These are phyloP conservation scores for Tricholoma terreum DNA, from an alignment of 768 basidiomycete species.

Conservation along the genomic window DNA sequence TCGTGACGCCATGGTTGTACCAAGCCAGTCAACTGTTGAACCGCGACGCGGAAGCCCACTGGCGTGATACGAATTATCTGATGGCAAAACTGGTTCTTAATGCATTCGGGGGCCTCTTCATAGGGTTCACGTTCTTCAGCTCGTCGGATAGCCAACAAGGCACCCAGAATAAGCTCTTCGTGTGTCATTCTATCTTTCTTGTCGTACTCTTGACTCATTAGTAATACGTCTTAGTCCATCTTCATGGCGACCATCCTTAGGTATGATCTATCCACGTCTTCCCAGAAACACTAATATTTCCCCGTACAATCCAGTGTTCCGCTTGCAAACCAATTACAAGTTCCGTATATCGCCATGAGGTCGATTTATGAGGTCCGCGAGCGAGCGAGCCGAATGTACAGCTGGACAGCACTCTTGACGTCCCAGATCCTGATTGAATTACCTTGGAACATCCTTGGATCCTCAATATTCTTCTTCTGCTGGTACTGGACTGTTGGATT, in stretches of 20 bases:
- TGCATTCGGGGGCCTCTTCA: constrained; percentile 51
- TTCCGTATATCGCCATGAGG: constrained; percentile 57
- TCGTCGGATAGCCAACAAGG: constrained; percentile 52
- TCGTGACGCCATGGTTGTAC: constrained; percentile 51
- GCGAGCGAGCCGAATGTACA: constrained; percentile 61
- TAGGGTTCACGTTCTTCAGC: constrained; percentile 62
- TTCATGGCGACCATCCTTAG: constrained; percentile 53
- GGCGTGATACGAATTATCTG: constrained; percentile 59
- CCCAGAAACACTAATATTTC: background rate
- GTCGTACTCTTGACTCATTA: constrained; percentile 4
- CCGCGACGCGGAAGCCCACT: constrained; percentile 46
- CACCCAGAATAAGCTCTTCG: constrained; percentile 65
- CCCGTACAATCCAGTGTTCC: constrained; percentile 33
- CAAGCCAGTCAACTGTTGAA: constrained; percentile 41
- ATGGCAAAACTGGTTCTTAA: constrained; percentile 57
- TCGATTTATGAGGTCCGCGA: constrained; percentile 67
- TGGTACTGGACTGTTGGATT: constrained; percentile 53
- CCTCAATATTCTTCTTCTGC: constrained; percentile 43
- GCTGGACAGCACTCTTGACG: constrained; percentile 56
- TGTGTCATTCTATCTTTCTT: constrained; percentile 29
- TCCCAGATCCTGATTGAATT: constrained; percentile 55
- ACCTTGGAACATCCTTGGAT: constrained; percentile 60
- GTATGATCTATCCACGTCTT: constrained; percentile 9
- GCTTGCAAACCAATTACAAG: constrained; percentile 63
- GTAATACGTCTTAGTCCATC: constrained; percentile 35